These are phyloP conservation scores for Ambrosiella beaveri DNA, from an alignment of 2,329 filamentous ascomycete species.

Conservation along the genomic window DNA sequence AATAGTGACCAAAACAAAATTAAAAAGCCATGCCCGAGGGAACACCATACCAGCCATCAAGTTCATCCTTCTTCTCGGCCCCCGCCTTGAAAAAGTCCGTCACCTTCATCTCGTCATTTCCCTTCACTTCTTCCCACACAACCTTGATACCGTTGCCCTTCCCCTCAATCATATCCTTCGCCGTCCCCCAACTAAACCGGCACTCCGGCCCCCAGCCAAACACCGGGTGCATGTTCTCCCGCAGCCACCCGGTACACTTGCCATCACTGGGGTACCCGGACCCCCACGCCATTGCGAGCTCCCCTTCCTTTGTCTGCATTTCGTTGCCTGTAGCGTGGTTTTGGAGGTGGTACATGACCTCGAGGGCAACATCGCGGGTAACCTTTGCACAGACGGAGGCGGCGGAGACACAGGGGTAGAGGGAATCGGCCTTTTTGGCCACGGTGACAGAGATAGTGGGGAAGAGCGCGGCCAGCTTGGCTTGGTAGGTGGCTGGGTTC, in stretches of 20 bases:
- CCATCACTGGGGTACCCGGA: constrained; percentile 86
- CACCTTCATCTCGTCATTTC: constrained; percentile 47
- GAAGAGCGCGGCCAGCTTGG: constrained; percentile 67
- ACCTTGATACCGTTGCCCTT: constrained; percentile 49
- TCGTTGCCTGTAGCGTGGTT: constrained; percentile 17
- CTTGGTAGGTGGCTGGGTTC: constrained; percentile 65
- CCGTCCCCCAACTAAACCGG: constrained; percentile 88
- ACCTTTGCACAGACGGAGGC: constrained; percentile 94
- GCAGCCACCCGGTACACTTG: constrained; percentile 66
- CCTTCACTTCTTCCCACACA: constrained; percentile 64
- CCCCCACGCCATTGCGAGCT: constrained; percentile 45
- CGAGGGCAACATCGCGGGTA: constrained; percentile 75
- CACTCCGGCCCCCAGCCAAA: constrained; percentile 94
- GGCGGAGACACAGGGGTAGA: constrained; percentile 85
- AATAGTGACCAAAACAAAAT: background rate
- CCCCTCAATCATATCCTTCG: constrained; percentile 79
- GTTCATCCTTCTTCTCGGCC: constrained; percentile 36
- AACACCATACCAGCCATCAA: constrained; percentile 69
- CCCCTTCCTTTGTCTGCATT: constrained; percentile 19
- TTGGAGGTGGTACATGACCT: constrained; percentile 48
- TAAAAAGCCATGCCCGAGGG: constrained; percentile 29
- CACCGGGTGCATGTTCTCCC: constrained; percentile 70
- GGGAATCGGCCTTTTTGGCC: constrained; percentile 77
- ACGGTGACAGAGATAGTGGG: constrained; percentile 60
- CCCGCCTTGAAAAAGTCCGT: constrained; percentile 54